phyloP scores from a whole-genome alignment of 2,329 filamentous ascomycete genomes.

The Paecilomyces formosus region DNA sequence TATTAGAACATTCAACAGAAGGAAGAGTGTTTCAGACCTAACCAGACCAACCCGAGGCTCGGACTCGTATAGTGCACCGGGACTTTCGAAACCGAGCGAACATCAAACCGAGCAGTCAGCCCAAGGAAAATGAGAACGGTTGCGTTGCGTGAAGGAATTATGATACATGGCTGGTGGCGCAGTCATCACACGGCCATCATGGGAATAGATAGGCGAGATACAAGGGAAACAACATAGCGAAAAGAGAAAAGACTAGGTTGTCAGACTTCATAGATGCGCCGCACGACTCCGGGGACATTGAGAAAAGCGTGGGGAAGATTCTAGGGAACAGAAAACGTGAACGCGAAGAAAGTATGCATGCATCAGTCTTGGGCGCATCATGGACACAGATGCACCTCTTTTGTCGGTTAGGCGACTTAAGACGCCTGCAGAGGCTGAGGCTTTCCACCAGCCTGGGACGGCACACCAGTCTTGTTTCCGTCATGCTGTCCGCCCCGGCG shows the following conservation, averaged over 20 bases:
- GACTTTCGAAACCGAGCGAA: not conserved
- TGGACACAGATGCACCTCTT: not conserved
- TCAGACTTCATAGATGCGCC: not conserved
- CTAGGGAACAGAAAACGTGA: not conserved
- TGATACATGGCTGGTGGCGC: slow-evolving; percentile 1
- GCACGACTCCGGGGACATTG: not conserved
- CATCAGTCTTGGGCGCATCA: not conserved
- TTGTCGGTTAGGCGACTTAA: slow-evolving; percentile 8
- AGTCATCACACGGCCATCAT: slow-evolving; percentile 1
- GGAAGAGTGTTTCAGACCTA: not conserved
- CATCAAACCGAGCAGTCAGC: not conserved
- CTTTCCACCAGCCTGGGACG: slow-evolving; percentile 21
- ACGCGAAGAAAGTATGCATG: not conserved
- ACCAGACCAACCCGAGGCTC: not conserved
- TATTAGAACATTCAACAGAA: not conserved
- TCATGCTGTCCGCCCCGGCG: slow-evolving; percentile 31
- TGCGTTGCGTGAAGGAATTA: not conserved
- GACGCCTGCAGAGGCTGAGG: slow-evolving; percentile 23
- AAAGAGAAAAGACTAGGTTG: not conserved
- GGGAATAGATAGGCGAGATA: not conserved
- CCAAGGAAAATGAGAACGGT: not conserved
- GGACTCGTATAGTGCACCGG: not conserved
- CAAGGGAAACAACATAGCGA: not conserved
- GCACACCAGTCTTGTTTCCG: slow-evolving; percentile 17
- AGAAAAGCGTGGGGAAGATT: not conserved